Evolutionary conservation across 331 rosid species (phyloP).

Genomic region (Acacia pycnantha): DNA sequence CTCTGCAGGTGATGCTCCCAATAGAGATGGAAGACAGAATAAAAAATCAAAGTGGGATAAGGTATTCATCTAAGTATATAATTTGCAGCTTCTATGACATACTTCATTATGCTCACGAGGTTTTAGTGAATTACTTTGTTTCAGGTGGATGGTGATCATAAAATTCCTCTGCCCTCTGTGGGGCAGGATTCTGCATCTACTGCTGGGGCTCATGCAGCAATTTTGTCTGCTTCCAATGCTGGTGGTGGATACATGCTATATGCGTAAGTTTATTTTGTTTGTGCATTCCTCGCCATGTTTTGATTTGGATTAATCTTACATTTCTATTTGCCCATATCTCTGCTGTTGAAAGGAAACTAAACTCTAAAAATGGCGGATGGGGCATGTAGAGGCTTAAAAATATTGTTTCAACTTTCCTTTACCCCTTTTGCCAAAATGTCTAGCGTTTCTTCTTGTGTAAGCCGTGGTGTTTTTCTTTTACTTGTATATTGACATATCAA

Average conservation of each 20-base stretch:
- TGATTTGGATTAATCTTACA: background rate
- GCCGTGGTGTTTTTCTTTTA: background rate
- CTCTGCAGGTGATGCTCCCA: conserved; percentile 46
- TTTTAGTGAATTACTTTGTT: conserved; percentile 28
- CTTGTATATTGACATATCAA: background rate
- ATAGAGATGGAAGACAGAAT: conserved; percentile 80
- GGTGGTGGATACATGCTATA: conserved; percentile 59
- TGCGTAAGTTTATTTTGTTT: conserved; percentile 26
- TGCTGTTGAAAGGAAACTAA: background rate
- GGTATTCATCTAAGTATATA: conserved; percentile 47
- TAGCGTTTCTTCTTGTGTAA: background rate
- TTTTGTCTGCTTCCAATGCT: conserved; percentile 49
- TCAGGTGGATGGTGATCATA: conserved; percentile 79
- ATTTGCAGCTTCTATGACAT: conserved; percentile 10
- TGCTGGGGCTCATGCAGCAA: conserved; percentile 43
- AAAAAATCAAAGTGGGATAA: conserved; percentile 98
- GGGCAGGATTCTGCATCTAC: conserved; percentile 42
- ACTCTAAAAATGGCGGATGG: conserved; percentile 21
- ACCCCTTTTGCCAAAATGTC: background rate
- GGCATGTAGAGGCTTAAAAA: background rate
- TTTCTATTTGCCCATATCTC: background rate
- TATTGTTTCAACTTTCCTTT: background rate
- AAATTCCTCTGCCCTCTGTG: conserved; percentile 49
- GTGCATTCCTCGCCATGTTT: background rate
- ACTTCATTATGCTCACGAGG: conserved; percentile 15